Percentiles rank a stretch among this genome's conserved stretches.
Evolutionary conservation across 2,329 filamentous ascomycete species (phyloP).

Genomic region (Ceratocystis cubensis): DNA sequence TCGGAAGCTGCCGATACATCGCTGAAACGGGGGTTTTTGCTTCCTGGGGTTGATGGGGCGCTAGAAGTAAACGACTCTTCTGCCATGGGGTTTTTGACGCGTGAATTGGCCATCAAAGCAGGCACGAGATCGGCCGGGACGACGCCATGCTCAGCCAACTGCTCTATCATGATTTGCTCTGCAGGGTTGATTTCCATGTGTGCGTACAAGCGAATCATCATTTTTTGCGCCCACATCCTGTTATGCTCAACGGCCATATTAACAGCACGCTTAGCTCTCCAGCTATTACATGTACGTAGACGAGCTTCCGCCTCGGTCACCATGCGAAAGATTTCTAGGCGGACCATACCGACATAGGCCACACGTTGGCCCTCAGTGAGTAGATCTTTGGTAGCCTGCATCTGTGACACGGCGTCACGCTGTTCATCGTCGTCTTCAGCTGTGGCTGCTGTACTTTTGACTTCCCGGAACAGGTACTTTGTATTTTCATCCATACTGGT

Average conservation of each 20-base stretch:
- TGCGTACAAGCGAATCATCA: slow-evolving; percentile 86
- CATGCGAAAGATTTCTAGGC: slow-evolving; percentile 70
- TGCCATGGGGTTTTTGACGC: slow-evolving; percentile 85
- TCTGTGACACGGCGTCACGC: slow-evolving; percentile 73
- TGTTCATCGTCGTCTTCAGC: slow-evolving; percentile 68
- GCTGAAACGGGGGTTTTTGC: slow-evolving; percentile 18
- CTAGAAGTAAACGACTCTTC: slow-evolving; percentile 27
- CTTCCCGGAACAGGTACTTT: slow-evolving; percentile 80
- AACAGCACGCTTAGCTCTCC: slow-evolving; percentile 58
- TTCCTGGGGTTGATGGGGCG: slow-evolving; percentile 14
- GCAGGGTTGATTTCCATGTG: slow-evolving; percentile 92
- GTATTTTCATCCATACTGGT: slow-evolving; percentile 98
- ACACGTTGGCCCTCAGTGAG: slow-evolving; percentile 91
- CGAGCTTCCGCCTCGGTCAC: slow-evolving; percentile 48
- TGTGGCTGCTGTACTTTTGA: slow-evolving; percentile 43
- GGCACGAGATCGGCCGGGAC: slow-evolving; percentile 71
- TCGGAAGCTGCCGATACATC: slow-evolving; percentile 23
- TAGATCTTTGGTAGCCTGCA: slow-evolving; percentile 91
- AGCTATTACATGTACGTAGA: slow-evolving; percentile 33
- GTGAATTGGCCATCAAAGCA: slow-evolving; percentile 77
- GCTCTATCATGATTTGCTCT: slow-evolving; percentile 98
- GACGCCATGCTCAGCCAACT: slow-evolving; percentile 84
- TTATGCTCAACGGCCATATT: slow-evolving; percentile 60
- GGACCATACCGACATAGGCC: slow-evolving; percentile 84
- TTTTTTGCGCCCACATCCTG: slow-evolving; percentile 95